These are phyloP conservation scores for Neoconidiobolus thromboides DNA, from an alignment of 371 early-diverging fungal genomes.

Conservation along the genomic window DNA sequence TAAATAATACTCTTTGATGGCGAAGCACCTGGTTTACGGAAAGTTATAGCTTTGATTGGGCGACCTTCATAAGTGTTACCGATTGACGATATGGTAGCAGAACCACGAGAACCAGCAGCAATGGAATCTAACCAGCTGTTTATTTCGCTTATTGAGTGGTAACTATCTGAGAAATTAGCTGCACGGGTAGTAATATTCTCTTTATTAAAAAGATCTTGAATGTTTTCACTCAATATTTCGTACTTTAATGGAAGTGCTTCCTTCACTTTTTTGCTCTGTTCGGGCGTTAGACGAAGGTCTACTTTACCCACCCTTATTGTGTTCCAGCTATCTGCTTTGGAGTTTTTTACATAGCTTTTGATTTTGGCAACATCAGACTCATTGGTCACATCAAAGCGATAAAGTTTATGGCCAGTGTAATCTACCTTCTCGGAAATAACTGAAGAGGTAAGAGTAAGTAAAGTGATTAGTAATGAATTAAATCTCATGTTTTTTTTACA, in stretches of 20 bases:
- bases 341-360: neutral
- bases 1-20: neutral
- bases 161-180: neutral
- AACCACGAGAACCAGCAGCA: neutral
- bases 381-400: neutral
- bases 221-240: neutral
- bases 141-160: constrained; percentile 10
- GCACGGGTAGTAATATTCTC: neutral
- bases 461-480: too few species aligned
- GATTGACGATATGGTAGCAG: neutral
- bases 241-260: neutral
- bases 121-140: neutral
- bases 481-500: too few species aligned
- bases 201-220: neutral
- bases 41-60: neutral
- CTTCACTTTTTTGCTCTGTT: neutral
- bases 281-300: constrained; percentile 12
- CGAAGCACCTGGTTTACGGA: neutral
- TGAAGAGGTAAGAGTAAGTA: too few species aligned
- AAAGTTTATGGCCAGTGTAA: neutral
- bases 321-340: neutral
- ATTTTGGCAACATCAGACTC: neutral
- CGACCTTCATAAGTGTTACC: neutral
- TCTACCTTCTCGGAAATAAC: too few species aligned
- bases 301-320: neutral